Base-by-base conservation (phyloP, 1,284 basidiomycete species). In the Melampsora americana region DNA sequence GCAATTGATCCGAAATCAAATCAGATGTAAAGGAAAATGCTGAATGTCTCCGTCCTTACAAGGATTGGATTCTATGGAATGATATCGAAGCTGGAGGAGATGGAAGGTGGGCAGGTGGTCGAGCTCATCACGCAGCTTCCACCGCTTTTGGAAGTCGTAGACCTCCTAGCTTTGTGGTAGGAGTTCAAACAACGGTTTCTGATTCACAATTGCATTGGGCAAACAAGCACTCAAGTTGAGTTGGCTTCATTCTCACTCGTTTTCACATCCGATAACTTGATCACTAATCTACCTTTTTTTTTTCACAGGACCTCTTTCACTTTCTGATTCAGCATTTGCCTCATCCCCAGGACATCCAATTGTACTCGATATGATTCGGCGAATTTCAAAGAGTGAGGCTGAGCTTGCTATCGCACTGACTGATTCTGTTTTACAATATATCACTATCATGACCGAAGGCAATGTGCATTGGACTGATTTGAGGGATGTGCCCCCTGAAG, bases 381-480 rank as follows among this genome's bases (percentile, higher is more conserved):
- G 53, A 28, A 7, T 56, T 7, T 5, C 53, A 56, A n/a, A 23
- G 53, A 56, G 53, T 14, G 20, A 23, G 20, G 53, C 20, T 1
- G 6, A 28, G n/a, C 26, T 14, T n/a, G 26, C n/a, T 23, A n/a
- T 14, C n/a, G 53, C 26, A 16, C 12, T 56, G 18, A 56, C 53
- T n/a, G 53, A 56, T 12, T n/a, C 53, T 28, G 53, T 56, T 23
- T 28, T 56, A 28, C 53, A 56, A 56, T 56, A 56, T 56, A 23
- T 56, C n/a, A 56, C 53, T 14, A 56, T 56, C 53, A 56, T 56
- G 53, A 56, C 53, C 5, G 53, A 56, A 56, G 53, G 53, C 5
- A n/a, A 23, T n/a, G 53, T 56, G 1, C 53, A 56, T 28, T 56
- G 53, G 53, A 56, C n/a, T 28, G 53, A 56, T 56, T 56, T 56